Evolutionary conservation across 1,284 basidiomycete species (phyloP), one percentile per base, ranked within the genome.

Genomic region (Rhodotorula glutinis): DNA sequence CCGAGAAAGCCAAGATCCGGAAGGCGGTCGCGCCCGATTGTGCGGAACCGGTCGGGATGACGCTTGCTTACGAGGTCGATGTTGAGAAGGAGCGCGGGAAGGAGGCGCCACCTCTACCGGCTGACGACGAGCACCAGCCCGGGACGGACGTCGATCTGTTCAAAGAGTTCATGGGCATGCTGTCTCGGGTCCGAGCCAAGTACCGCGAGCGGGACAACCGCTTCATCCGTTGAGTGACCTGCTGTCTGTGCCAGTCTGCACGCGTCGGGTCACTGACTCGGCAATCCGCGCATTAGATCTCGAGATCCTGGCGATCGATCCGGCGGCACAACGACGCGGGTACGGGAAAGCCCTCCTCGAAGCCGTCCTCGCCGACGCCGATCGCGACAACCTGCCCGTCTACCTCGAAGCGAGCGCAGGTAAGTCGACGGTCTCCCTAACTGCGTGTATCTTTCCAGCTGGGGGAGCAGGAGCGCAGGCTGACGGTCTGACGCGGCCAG

Each of bases 361-460:
- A 5, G n/a, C 49, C 25, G 49, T 51, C 49, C 49, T 51, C 25
- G 13, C 14, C 25, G 49, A 25, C 11, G 49, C 49, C 8, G 49
- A 51, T n/a, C 49, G 49, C 27, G 49, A 51, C 13, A 27, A 51
- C 49, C 25, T 51, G 49, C 49, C 49, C 49, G 49, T 51, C 49
- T 51, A 14, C 25, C 49, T 51, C 49, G 49, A 51, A 29, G 49
- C 49, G 27, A 51, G 49, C 16, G 49, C 49, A 13, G 25, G 49
- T 51, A 17, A 51, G 49, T 27, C 4, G 41, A 43, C 41, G 41
- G 23, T 49, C n/a, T 13, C 47, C 47, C 9, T 3, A 21, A n/a
- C n/a, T n/a, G 47, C n/a, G 47, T 49, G 47, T n/a, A 21, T 49
- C 47, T 9, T 1, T 10, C 14, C n/a, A 13, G 4, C 19, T 9